A percentile compares a stretch with the other conserved stretches of the same genome.
These are phyloP conservation scores for Malassezia caprae DNA, from an alignment of 1,284 basidiomycete species.

Conservation along the genomic window DNA sequence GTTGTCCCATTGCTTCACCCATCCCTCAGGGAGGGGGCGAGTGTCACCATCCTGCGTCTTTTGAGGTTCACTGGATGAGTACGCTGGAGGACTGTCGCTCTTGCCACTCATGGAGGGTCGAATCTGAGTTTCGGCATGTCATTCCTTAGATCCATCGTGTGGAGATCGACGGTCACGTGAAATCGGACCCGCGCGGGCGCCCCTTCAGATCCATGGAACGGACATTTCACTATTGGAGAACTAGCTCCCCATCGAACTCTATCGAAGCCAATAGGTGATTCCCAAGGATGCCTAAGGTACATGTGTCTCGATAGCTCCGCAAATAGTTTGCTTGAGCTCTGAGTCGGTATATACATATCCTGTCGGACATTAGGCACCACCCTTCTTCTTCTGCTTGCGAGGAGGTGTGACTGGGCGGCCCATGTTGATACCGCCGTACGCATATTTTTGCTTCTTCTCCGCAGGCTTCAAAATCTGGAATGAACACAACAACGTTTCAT, in stretches of 20 bases:
- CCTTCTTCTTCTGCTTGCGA: constrained; percentile 53
- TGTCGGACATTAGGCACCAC: constrained; percentile 6
- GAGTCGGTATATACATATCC: constrained; percentile 19
- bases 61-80: background rate
- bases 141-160: background rate
- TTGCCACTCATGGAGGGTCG: constrained; percentile 3
- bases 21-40: constrained; percentile 33
- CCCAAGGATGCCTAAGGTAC: background rate
- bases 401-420: constrained; percentile 55
- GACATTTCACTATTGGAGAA: background rate
- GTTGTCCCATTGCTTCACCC: constrained; percentile 42
- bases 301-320: background rate
- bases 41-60: constrained; percentile 16
- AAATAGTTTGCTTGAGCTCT: background rate
- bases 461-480: constrained; percentile 95
- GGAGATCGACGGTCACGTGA: background rate
- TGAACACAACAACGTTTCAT: constrained; percentile 91
- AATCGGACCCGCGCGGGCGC: background rate
- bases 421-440: constrained; percentile 49
- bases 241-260: background rate
- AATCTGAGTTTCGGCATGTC: background rate
- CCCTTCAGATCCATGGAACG: background rate
- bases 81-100: constrained; percentile 10
- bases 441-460: constrained; percentile 87
- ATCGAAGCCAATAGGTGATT: background rate